Evolutionary conservation across 257 asterid species (phyloP).

Genomic region (Leptodermis oblonga): DNA sequence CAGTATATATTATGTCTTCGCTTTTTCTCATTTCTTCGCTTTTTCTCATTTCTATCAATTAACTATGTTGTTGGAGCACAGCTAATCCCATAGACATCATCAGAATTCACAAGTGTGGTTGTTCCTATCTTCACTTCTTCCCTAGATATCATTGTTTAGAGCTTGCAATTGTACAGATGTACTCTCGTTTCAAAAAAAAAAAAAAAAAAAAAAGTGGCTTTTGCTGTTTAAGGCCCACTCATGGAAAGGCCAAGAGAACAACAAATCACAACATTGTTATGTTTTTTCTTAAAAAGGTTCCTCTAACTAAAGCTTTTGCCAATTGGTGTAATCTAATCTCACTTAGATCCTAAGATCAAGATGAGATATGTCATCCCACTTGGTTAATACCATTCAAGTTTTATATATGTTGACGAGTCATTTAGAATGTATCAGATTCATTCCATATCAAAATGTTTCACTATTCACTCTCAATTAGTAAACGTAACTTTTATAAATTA

Average conservation of each 20-base stretch:
- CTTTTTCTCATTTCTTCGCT: neutral
- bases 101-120: constrained; percentile 3
- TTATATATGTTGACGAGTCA: too few species aligned
- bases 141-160: constrained; percentile 1
- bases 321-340: neutral
- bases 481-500: too few species aligned
- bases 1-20: too few species aligned
- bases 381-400: too few species aligned
- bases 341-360: neutral
- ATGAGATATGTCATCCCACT: too few species aligned
- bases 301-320: too few species aligned
- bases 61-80: constrained; percentile 1
- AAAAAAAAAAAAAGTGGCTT: too few species aligned
- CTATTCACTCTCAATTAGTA: too few species aligned
- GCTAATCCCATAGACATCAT: neutral
- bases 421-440: too few species aligned
- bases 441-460: too few species aligned
- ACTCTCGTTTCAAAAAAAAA: neutral
- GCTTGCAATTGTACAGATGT: neutral
- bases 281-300: too few species aligned
- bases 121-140: neutral
- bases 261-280: neutral
- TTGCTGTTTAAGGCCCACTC: neutral
- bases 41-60: neutral
- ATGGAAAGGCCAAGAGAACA: neutral